Conservation (phyloP, 2,329 filamentous ascomycete species). For the Penicillium capsulatum region DNA sequence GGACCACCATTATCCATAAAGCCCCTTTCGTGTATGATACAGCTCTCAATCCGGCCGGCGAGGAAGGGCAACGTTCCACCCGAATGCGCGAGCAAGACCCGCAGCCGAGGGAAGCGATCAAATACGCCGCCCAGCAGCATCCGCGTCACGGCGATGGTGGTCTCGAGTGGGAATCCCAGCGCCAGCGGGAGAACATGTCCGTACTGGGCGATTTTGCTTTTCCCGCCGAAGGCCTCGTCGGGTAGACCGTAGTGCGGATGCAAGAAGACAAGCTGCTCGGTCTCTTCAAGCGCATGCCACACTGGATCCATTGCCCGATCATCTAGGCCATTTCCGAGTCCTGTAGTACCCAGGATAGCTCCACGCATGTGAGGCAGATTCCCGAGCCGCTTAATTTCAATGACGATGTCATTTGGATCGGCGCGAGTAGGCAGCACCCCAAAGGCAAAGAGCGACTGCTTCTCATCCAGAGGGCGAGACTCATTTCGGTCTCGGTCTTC, state of each 20-base stretch:
- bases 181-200: conserved; percentile 84
- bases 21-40: conserved; percentile 75
- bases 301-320: conserved; percentile 69
- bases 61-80: conserved; percentile 86
- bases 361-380: conserved; percentile 67
- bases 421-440: conserved; percentile 75
- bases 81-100: conserved; percentile 78
- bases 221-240: conserved; percentile 73
- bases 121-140: conserved; percentile 88
- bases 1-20: conserved; percentile 61
- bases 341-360: conserved; percentile 83
- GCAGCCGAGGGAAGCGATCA: conserved; percentile 64
- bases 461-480: conserved; percentile 39
- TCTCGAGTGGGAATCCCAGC: conserved; percentile 86
- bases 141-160: conserved; percentile 79
- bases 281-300: conserved; percentile 63
- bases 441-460: conserved; percentile 74
- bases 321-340: conserved; percentile 74
- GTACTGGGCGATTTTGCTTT: conserved; percentile 64
- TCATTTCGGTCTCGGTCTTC: conserved; percentile 20
- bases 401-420: conserved; percentile 54
- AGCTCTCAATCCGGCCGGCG: conserved; percentile 82
- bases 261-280: conserved; percentile 67
- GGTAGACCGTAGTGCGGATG: conserved; percentile 92
- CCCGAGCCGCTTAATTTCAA: conserved; percentile 60